Conservation (phyloP, 495 filamentous ascomycete species). For the Lepraria neglecta region DNA sequence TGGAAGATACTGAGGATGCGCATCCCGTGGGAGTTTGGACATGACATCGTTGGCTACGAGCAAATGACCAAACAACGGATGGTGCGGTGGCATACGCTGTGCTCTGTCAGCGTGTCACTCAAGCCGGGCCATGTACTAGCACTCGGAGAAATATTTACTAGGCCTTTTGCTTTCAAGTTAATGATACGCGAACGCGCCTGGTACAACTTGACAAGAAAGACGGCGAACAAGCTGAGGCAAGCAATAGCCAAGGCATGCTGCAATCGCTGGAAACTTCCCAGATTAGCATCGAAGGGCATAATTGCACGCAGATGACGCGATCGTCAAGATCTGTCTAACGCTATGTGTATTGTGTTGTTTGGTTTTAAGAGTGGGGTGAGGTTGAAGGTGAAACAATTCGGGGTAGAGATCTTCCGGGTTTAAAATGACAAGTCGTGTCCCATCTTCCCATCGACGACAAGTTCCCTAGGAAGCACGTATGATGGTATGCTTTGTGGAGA, state of each 20-base stretch:
- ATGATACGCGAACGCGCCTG: not conserved
- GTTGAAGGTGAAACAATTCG: no score
- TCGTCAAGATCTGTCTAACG: no score
- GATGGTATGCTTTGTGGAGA: no score
- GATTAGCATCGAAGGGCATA: no score
- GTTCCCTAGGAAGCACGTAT: no score
- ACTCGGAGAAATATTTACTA: conserved; percentile 7
- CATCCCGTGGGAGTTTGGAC: conserved; percentile 21
- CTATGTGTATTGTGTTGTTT: no score
- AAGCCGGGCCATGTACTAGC: not conserved
- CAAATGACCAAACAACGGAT: conserved; percentile 30
- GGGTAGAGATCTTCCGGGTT: no score
- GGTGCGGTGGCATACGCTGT: conserved; percentile 30
- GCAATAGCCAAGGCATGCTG: conserved; percentile 1
- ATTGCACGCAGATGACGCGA: no score
- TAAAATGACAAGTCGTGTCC: no score
- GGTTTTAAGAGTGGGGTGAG: no score
- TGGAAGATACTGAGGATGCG: conserved; percentile 22
- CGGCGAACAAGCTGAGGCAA: not conserved
- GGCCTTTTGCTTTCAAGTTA: conserved; percentile 6
- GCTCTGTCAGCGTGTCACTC: not conserved
- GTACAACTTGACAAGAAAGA: conserved; percentile 7
- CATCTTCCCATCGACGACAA: no score
- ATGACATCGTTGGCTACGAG: conserved; percentile 21
- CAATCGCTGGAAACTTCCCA: no score